These are phyloP conservation scores for Phytophthora idaei DNA, from an alignment of 352 stramenopile genomes.

Conservation along the genomic window DNA sequence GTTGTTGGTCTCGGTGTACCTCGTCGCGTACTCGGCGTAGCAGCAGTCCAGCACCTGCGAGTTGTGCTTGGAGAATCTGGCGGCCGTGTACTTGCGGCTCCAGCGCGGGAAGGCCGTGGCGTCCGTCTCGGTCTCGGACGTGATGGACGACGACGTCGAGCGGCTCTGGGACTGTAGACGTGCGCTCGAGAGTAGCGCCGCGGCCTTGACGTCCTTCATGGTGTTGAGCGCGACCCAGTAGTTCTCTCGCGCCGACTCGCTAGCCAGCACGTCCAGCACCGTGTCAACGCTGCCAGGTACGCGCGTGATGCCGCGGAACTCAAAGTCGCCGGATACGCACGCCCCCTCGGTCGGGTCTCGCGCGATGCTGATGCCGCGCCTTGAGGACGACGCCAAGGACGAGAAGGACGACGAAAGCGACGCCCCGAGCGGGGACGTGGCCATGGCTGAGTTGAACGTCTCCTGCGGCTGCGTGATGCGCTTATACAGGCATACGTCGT, in stretches of 20 bases:
- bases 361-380: constrained; percentile 26
- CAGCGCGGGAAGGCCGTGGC: constrained; percentile 59
- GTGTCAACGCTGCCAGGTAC: constrained; percentile 64
- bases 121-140: constrained; percentile 38
- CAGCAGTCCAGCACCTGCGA: constrained; percentile 60
- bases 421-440: constrained; percentile 9
- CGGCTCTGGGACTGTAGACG: constrained; percentile 36
- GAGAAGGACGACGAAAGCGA: constrained; percentile 36
- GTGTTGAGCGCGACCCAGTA: constrained; percentile 81
- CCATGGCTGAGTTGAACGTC: constrained; percentile 18
- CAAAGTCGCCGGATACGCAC: constrained; percentile 42
- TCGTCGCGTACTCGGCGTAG: constrained; percentile 66
- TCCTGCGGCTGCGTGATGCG: constrained; percentile 33
- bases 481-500: constrained; percentile 75
- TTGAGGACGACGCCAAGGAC: constrained; percentile 34
- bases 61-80: constrained; percentile 65
- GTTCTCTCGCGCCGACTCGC: constrained; percentile 62
- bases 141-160: constrained; percentile 39
- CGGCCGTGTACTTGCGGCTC: constrained; percentile 69
- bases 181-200: constrained; percentile 49
- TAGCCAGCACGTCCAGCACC: constrained; percentile 60
- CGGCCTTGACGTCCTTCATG: constrained; percentile 59
- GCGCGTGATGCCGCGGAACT: constrained; percentile 73
- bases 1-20: constrained; percentile 33
- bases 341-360: constrained; percentile 11